These are phyloP conservation scores for Poa annua DNA, from an alignment of 176 grass and related monocot genomes.

Conservation along the genomic window DNA sequence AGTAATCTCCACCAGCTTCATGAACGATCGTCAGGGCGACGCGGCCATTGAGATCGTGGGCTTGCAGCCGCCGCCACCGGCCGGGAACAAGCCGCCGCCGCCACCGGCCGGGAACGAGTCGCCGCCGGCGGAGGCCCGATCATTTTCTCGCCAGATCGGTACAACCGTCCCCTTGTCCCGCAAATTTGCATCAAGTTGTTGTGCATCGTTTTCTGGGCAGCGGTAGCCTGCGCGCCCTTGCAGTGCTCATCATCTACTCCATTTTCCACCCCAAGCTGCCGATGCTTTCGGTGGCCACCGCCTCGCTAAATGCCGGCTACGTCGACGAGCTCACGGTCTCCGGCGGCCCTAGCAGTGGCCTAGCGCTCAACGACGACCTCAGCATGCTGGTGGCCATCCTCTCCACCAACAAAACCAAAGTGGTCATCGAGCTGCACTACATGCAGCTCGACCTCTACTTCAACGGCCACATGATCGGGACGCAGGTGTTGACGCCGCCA, in stretches of 20 bases:
- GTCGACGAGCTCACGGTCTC: slow-evolving; percentile 48
- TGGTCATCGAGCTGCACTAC: slow-evolving; percentile 54
- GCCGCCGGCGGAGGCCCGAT: too few relatives aligned
- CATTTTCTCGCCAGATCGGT: too few relatives aligned
- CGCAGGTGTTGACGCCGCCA: slow-evolving; percentile 50
- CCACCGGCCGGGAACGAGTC: too few relatives aligned
- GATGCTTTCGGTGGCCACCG: background rate
- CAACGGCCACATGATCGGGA: slow-evolving; percentile 51
- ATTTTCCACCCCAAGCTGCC: slow-evolving; percentile 63
- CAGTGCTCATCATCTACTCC: slow-evolving; percentile 62
- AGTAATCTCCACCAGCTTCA: too few relatives aligned
- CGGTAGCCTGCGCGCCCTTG: slow-evolving; percentile 48
- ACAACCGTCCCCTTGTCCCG: too few relatives aligned
- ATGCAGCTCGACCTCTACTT: slow-evolving; percentile 84
- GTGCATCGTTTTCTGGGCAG: slow-evolving; percentile 68
- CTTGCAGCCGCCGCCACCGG: too few relatives aligned
- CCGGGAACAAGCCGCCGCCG: too few relatives aligned
- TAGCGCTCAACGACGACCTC: slow-evolving; percentile 73
- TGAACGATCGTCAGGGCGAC: too few relatives aligned
- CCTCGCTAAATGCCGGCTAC: slow-evolving; percentile 71
- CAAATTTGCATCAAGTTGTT: slow-evolving; percentile 21
- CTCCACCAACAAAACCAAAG: slow-evolving; percentile 68
- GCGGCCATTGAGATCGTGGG: too few relatives aligned
- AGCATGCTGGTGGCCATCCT: slow-evolving; percentile 59
- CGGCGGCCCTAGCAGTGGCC: background rate